phyloP scores from a whole-genome alignment of 441 rosid species.

The Metrosideros polymorpha region DNA sequence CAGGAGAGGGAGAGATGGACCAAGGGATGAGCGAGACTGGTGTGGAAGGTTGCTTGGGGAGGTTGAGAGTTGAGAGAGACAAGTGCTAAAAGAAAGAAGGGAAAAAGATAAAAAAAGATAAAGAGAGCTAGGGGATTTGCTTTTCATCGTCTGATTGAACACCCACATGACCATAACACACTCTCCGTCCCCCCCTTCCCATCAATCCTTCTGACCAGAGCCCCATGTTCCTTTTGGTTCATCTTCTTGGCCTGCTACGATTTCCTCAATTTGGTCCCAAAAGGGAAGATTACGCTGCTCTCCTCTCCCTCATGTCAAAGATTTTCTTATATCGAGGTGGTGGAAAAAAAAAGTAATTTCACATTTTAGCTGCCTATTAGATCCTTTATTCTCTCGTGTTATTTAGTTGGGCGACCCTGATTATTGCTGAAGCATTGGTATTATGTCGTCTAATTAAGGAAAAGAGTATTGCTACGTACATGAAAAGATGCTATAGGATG shows the following conservation, averaged over 20 bases:
- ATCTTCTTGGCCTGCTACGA: neutral
- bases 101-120: neutral
- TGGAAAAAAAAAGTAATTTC: neutral
- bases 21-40: conserved; percentile 3
- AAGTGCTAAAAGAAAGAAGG: neutral
- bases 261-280: neutral
- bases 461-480: neutral
- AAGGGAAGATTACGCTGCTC: neutral
- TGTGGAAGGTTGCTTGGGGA: neutral
- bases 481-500: neutral
- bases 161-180: neutral
- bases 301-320: neutral
- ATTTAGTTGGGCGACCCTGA: neutral
- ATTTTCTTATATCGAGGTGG: neutral
- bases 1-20: conserved; percentile 34
- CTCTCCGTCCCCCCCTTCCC: neutral
- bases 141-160: neutral
- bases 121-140: neutral
- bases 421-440: neutral
- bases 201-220: neutral
- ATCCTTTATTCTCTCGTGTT: neutral
- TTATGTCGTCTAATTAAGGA: neutral
- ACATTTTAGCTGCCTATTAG: neutral
- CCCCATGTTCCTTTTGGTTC: neutral
- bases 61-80: neutral